Evolutionary conservation across 768 basidiomycete genomes (phyloP), one percentile per base, ranked within the genome.

Genomic region (Coprinopsis marcescibilis): DNA sequence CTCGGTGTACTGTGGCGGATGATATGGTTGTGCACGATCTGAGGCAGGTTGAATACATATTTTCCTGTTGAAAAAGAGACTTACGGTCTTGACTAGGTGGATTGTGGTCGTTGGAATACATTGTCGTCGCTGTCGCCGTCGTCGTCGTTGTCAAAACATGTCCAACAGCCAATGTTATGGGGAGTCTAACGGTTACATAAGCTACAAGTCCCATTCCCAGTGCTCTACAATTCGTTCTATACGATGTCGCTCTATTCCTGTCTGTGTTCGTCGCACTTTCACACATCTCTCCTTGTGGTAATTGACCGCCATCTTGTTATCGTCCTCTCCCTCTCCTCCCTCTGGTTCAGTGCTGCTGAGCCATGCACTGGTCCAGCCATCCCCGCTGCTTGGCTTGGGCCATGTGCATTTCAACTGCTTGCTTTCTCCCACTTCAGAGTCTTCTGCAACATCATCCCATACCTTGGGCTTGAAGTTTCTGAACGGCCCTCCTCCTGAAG

Each of bases 161-260:
- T 8, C 30, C 30, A 32, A 32, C 8, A 32, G 30, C 8, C n/a
- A 8, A 32, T 32, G 21, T 15, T 30, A 43, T n/a, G n/a, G n/a
- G n/a, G n/a, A n/a, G n/a, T n/a, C n/a, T 15, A 30, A 30, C 19
- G 20, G 4, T 43, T 48, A 50, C 29, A 49, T 43, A 54, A 37
- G 41, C 49, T 29, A 40, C 32, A 27, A 27, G 17, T 60, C 46
- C 84, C 84, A 87, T 14, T 58, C 68, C 84, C 85, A 89, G 42
- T 73, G 71, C 64, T 89, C 87, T 34, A 82, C 63, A 20, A 70
- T 65, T 49, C 87, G 76, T 57, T 85, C 81, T 52, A 87, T 76
- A 40, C 78, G 74, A 53, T 89, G 86, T 52, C 86, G 69, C 58
- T 89, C 87, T 33, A 88, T 34, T 17, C 82, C 78, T 23, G 68